Percentiles rank a stretch among this genome's conserved stretches.
Evolutionary conservation across 164 flowering plant species (phyloP).

Genomic region (Hamamelis virginiana): DNA sequence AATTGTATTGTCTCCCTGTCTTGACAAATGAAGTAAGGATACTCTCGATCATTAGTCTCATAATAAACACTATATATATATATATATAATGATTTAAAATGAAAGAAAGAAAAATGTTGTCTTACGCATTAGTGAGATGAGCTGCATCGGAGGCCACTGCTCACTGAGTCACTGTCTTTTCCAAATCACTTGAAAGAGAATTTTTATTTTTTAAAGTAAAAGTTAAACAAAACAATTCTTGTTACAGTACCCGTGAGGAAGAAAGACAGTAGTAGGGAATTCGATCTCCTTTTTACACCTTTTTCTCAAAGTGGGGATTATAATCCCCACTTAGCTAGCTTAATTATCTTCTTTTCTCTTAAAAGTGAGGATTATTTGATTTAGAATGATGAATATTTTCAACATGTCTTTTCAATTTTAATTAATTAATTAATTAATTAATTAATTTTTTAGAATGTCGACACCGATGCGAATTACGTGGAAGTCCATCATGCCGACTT

Average conservation of each 20-base stretch:
- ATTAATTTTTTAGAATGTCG: not conserved
- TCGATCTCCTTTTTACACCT: not conserved
- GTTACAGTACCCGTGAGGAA: not conserved
- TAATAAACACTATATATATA: too few species aligned
- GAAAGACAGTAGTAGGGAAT: not conserved
- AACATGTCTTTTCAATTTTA: too few species aligned
- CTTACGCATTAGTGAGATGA: too few species aligned
- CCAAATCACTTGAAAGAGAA: not conserved
- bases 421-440: too few species aligned
- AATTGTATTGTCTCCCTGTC: too few species aligned
- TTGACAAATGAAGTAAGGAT: too few species aligned
- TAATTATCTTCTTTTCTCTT: not conserved
- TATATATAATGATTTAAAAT: too few species aligned
- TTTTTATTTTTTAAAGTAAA: not conserved
- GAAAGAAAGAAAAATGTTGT: too few species aligned
- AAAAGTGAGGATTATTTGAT: not conserved
- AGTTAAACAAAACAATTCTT: not conserved
- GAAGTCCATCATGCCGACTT: conserved; percentile 32
- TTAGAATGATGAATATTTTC: not conserved
- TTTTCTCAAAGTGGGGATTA: not conserved
- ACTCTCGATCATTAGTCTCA: too few species aligned
- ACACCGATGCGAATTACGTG: conserved; percentile 13
- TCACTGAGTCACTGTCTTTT: not conserved
- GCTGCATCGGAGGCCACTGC: not conserved
- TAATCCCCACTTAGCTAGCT: not conserved